Evolutionary conservation across 2,329 filamentous ascomycete species (phyloP).

Genomic region (Curvularia lunata): DNA sequence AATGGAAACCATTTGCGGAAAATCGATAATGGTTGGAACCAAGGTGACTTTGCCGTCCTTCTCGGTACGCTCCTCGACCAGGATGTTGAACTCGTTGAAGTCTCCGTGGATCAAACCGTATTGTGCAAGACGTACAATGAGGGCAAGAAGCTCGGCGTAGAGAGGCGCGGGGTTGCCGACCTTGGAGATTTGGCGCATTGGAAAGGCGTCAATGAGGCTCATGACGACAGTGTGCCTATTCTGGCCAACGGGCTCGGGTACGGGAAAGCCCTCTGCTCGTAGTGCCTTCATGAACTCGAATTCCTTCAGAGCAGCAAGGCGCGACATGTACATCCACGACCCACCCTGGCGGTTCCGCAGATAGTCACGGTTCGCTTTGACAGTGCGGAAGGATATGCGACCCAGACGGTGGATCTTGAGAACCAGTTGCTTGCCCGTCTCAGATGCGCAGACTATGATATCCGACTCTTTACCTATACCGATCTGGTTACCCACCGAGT

Average conservation of each 20-base stretch:
- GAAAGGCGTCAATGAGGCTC: conserved; percentile 90
- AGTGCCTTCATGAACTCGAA: conserved; percentile 93
- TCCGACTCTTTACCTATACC: conserved; percentile 98
- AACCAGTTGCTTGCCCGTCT: conserved; percentile 76
- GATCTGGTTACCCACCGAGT: conserved; percentile 92
- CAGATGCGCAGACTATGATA: conserved; percentile 89
- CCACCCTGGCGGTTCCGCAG: conserved; percentile 79
- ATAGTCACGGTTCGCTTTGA: conserved; percentile 96
- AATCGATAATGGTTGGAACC: conserved; percentile 90
- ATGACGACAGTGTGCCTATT: conserved; percentile 96
- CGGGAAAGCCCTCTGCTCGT: conserved; percentile 81
- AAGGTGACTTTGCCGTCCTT: conserved; percentile 58
- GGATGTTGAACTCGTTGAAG: conserved; percentile 99
- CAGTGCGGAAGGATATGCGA: conserved; percentile 93
- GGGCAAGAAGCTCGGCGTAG: conserved; percentile 87
- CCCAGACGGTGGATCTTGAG: conserved; percentile 96
- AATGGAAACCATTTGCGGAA: conserved; percentile 97
- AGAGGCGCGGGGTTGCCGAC: conserved; percentile 84
- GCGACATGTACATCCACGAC: conserved; percentile 98
- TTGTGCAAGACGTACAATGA: conserved; percentile 82
- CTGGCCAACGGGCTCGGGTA: conserved; percentile 86
- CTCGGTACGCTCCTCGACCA: conserved; percentile 75
- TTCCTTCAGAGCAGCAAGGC: conserved; percentile 91
- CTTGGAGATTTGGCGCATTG: conserved; percentile 83
- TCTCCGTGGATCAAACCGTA: conserved; percentile 95